These are phyloP conservation scores for Lantana camara DNA, from an alignment of 257 asterid species.

Conservation along the genomic window DNA sequence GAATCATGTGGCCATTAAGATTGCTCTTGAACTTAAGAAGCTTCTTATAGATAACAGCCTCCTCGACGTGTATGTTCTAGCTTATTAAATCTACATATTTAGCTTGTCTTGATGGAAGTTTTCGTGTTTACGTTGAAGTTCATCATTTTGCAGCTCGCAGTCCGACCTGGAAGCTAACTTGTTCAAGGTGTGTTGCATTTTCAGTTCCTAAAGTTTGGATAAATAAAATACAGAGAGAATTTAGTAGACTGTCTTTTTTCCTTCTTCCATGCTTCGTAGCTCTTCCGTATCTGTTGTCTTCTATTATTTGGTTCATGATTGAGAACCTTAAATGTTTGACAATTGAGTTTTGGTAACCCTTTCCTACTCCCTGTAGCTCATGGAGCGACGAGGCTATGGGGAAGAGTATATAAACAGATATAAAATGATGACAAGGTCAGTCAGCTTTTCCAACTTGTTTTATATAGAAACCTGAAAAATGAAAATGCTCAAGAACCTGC, in stretches of 20 bases:
- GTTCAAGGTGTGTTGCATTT: constrained; percentile 67
- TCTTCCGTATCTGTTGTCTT: neutral
- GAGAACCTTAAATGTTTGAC: constrained; percentile 11
- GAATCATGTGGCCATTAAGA: constrained; percentile 95
- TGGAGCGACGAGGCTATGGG: constrained; percentile 97
- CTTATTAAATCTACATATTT: constrained; percentile 15
- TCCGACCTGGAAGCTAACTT: constrained; percentile 93
- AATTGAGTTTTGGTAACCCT: constrained; percentile 5
- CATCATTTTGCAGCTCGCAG: constrained; percentile 72
- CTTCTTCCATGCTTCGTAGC: neutral
- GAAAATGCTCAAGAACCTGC: neutral
- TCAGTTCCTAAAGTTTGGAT: constrained; percentile 2
- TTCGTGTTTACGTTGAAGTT: constrained; percentile 13
- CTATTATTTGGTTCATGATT: constrained; percentile 6
- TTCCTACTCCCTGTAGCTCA: constrained; percentile 56
- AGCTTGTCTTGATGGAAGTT: constrained; percentile 8
- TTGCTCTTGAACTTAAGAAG: constrained; percentile 95
- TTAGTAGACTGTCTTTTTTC: no score
- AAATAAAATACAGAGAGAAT: no score
- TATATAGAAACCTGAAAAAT: constrained; percentile 8
- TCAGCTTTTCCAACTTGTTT: constrained; percentile 24
- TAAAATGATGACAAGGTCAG: constrained; percentile 96
- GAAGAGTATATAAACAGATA: constrained; percentile 93
- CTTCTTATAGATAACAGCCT: constrained; percentile 96
- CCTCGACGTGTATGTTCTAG: constrained; percentile 84